Evolutionary conservation across 2,329 filamentous ascomycete species (phyloP), one percentile per base, ranked within the genome.

Genomic region (Penicillium sp.): DNA sequence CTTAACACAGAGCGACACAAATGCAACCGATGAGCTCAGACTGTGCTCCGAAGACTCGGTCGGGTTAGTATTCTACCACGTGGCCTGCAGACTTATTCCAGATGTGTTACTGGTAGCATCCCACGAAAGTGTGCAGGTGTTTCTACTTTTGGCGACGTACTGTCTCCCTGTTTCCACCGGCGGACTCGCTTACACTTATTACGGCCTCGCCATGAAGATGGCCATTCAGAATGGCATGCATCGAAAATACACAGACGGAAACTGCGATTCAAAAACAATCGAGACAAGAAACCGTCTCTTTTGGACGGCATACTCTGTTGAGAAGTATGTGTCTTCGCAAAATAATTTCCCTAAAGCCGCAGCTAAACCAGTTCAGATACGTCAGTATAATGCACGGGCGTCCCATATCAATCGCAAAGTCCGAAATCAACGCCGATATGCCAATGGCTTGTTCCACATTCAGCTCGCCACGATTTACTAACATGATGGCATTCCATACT

Each of bases 151-250:
- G 11, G 82, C 80, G 1, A 74, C 82, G 13, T 85, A 83, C 57
- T 73, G 79, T 1, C 65, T 84, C 4, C 81, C 82, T 0, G 71
- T 84, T 0, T 82, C 84, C 59, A 78, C 81, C 0, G 81, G 81
- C 1, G 82, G 82, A 0, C 65, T 84, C 16, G 79, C 79, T 1
- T 85, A 83, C 55, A 81, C 80, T 1, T 85, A 85, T 57, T 72
- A 83, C 34, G 81, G 81, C 5, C 66, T 85, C 8, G 80, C 80
- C 0, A 71, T 84, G 49, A 83, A 82, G 55, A 74, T 85, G 59
- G 82, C 81, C 0, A 83, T 84, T 13, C 81, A 83, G 56, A 84
- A 84, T 59, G 82, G 82, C 4, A 83, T 85, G 81, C 82, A 85
- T 58, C 73, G 82, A 42, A 79, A 73, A 47, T 80, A 78, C 54